Conservation (phyloP, 176 grass and related monocot species). For the Paspalum vaginatum region DNA sequence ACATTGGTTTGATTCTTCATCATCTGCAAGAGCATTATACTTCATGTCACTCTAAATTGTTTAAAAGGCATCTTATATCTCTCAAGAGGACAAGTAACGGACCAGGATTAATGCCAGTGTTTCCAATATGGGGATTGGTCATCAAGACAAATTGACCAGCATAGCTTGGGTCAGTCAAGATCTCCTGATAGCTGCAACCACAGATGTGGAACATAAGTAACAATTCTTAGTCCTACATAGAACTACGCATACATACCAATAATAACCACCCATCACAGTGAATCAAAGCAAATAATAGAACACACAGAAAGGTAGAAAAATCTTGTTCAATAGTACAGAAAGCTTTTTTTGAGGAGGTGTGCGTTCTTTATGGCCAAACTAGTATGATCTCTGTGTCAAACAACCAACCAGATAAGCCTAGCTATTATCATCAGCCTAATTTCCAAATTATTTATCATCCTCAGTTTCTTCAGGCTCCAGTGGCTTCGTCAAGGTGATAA, state of each 20-base stretch:
- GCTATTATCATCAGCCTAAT: background rate
- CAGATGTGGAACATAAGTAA: background rate
- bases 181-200: slow-evolving; percentile 85
- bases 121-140: slow-evolving; percentile 98
- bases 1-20: slow-evolving; percentile 86
- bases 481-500: background rate
- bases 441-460: background rate
- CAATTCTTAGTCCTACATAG: background rate
- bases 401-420: background rate
- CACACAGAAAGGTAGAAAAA: background rate
- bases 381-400: background rate
- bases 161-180: slow-evolving; percentile 97
- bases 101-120: slow-evolving; percentile 95
- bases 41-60: slow-evolving; percentile 9
- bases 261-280: background rate
- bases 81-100: slow-evolving; percentile 4
- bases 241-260: background rate
- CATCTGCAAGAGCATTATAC: slow-evolving; percentile 50
- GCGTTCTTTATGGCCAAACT: background rate
- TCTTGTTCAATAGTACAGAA: background rate
- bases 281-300: background rate
- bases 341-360: background rate
- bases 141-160: slow-evolving; percentile 96
- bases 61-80: background rate
- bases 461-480: background rate